Base-by-base conservation (phyloP, 2,329 filamentous ascomycete genomes). In the Scleromitrula shiraiana region DNA sequence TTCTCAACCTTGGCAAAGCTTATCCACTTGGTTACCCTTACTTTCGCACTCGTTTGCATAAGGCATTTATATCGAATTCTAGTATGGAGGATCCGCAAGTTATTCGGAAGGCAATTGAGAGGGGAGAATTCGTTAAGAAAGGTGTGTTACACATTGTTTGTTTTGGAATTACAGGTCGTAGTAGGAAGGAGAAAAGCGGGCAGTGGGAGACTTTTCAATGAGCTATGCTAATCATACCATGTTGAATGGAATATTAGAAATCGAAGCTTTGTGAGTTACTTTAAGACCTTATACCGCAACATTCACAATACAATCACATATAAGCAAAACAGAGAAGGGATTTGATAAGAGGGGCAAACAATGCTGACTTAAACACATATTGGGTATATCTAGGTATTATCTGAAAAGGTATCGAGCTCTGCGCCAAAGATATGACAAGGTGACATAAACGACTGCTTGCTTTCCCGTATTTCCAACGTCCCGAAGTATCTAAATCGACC, bases 51-150 rank as follows among this genome's bases (percentile, higher is more conserved):
- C 80, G 89, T 2, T 71, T 96, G 8, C 89, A 96, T 69, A 80
- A 81, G 52, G 91, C 91, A 1, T 98, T 97, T 68, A 78, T 82
- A 56, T 79, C 80, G 39, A 88, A 94, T 58, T 78, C 82, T 2
- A 67, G 74, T 33, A 63, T 95, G 50, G 74, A 71, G 2, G 81
- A 93, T 56, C 83, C 91, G 53, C 78, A 76, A 7, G 75, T 87
- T 59, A 96, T 98, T 41, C 75, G 74, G 35, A 75, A 82, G 51
- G 86, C 81, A 0, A 88, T 98, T 48, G 74, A 78, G 33, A 75
- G 83, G 51, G 91, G 89, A 0, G 80, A 94, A 56, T 96, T 85
- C 66, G 88, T 97, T 4, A 94, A 88, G 68, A 96, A 94, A 75
- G 88, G 88, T 88, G 62, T 49, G 62, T 50, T 19, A 24, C 26